A percentile compares a stretch with the other conserved stretches of the same genome.
These are phyloP conservation scores for Paramicrosporidium saccamoebae DNA, from an alignment of 371 early-diverging fungal genomes.

Conservation along the genomic window DNA sequence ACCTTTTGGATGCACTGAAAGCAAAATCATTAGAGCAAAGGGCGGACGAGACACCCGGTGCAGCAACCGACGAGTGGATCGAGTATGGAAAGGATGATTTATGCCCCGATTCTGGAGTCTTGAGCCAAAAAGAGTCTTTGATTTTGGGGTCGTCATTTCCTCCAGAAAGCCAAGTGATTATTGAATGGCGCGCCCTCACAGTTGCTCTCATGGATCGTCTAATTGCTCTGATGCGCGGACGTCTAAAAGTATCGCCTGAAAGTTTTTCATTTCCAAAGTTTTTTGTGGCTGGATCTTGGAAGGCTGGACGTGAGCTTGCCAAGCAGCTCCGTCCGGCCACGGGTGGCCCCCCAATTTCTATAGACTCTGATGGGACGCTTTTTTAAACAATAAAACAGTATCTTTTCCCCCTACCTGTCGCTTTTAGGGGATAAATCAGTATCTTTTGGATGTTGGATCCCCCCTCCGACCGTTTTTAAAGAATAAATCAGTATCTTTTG, in stretches of 20 bases:
- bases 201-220: conserved; percentile 40
- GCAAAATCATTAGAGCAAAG: no score
- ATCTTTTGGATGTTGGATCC: no score
- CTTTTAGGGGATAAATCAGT: no score
- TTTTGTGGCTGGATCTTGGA: no score
- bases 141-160: conserved; percentile 19
- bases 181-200: conserved; percentile 80
- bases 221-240: conserved; percentile 18
- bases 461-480: no score
- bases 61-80: no score
- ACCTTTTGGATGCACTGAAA: conserved; percentile 41
- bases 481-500: no score
- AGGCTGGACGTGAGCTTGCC: conserved; percentile 64
- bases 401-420: background rate
- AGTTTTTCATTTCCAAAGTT: no score
- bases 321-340: conserved; percentile 26
- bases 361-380: conserved; percentile 35
- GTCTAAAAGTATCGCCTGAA: conserved; percentile 6
- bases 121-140: conserved; percentile 20
- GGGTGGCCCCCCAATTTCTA: conserved; percentile 56
- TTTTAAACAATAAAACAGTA: conserved; percentile 9
- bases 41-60: no score
- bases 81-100: no score
- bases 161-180: conserved; percentile 34
- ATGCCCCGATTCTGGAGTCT: no score